Conservation (phyloP, 2,329 filamentous ascomycete species). For the Neonectria hederae region DNA sequence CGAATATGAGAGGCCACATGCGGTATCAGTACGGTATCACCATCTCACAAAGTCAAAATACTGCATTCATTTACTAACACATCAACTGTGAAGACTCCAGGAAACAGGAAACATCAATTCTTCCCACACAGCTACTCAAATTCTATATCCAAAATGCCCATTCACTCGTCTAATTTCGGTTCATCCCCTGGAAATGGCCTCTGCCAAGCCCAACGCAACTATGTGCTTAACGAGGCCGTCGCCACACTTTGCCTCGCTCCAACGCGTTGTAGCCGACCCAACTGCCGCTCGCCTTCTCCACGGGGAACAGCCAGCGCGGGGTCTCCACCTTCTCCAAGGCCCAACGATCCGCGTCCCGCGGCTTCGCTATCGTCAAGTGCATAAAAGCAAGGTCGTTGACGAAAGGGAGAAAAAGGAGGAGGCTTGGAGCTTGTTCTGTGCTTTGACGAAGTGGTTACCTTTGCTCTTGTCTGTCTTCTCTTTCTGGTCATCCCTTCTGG, state of each 20-base stretch:
- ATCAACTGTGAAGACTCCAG: neutral
- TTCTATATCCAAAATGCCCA: no score
- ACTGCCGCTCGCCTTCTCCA: slow-evolving; percentile 22
- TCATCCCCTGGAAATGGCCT: neutral
- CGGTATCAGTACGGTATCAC: no score
- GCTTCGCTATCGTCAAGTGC: slow-evolving; percentile 10
- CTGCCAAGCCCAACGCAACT: neutral
- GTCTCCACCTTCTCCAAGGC: slow-evolving; percentile 19
- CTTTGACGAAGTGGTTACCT: neutral
- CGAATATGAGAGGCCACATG: neutral
- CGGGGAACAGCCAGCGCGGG: slow-evolving; percentile 17
- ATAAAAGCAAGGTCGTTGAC: neutral
- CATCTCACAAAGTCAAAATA: neutral
- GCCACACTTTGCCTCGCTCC: neutral
- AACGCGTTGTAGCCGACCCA: slow-evolving; percentile 10
- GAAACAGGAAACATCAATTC: no score
- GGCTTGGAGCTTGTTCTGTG: neutral
- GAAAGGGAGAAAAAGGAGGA: neutral
- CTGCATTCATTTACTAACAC: neutral
- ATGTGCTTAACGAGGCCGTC: neutral
- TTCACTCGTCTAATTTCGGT: no score
- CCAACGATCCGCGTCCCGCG: slow-evolving; percentile 13
- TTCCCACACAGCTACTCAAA: neutral
- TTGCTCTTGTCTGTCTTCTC: neutral
- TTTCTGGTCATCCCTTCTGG: neutral